Evolutionary conservation across 2,329 filamentous ascomycete genomes (phyloP).

Genomic region (Myriangium duriaei): DNA sequence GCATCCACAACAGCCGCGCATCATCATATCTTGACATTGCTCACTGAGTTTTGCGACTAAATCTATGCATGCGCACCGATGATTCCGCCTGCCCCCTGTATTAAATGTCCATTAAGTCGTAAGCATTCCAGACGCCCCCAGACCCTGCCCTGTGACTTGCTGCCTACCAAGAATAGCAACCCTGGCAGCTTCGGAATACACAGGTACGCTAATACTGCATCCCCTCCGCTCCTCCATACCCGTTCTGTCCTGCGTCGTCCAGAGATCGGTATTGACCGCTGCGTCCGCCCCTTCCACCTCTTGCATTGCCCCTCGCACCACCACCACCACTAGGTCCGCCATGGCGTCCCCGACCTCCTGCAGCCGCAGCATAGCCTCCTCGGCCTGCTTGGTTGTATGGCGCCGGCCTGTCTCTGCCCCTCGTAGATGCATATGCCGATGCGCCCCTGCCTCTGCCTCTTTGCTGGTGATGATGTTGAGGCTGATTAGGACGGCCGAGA

Average conservation of each 20-base stretch:
- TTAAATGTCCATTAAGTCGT: too few species aligned
- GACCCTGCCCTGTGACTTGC: too few species aligned
- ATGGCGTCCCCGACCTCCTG: constrained; percentile 31
- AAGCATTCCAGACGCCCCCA: too few species aligned
- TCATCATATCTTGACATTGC: too few species aligned
- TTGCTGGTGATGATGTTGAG: constrained; percentile 14
- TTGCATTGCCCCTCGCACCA: constrained; percentile 15
- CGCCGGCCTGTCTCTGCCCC: constrained; percentile 23
- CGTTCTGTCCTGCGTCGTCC: constrained; percentile 28
- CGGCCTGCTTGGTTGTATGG: constrained; percentile 24
- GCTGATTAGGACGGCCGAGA: constrained; percentile 13
- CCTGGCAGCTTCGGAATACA: too few species aligned
- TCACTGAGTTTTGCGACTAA: too few species aligned
- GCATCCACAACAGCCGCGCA: too few species aligned
- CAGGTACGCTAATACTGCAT: constrained; percentile 26
- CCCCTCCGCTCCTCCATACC: constrained; percentile 17
- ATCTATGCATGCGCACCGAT: too few species aligned
- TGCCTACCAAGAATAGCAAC: too few species aligned
- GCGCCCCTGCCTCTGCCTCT: constrained; percentile 21
- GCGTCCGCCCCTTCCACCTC: constrained; percentile 19
- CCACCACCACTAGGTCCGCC: constrained; percentile 28
- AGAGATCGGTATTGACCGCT: constrained; percentile 29
- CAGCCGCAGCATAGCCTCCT: constrained; percentile 25
- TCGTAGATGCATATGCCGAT: constrained; percentile 11
- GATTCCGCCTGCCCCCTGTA: too few species aligned